Conservation (phyloP, 1,284 basidiomycete species). For the Calocybe gambosa region DNA sequence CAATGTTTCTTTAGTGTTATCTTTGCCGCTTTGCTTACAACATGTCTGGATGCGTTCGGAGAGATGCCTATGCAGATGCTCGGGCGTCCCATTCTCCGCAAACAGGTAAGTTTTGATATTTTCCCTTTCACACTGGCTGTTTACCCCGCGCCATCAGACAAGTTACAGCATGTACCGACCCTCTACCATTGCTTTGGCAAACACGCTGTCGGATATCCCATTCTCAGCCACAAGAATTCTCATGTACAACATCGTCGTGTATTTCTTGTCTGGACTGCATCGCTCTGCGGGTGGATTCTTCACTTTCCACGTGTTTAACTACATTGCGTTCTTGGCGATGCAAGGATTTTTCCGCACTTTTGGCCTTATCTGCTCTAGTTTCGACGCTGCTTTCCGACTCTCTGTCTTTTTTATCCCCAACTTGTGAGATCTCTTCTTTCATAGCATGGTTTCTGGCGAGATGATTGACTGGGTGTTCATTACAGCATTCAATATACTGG, state of each 20-base stretch:
- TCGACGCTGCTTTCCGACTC: slow-evolving; percentile 55
- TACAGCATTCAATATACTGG: slow-evolving; percentile 53
- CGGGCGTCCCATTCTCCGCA: slow-evolving; percentile 69
- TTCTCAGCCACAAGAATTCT: slow-evolving; percentile 62
- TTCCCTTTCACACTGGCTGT: not conserved
- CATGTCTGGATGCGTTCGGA: slow-evolving; percentile 72
- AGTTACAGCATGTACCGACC: slow-evolving; percentile 80
- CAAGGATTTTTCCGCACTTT: slow-evolving; percentile 74
- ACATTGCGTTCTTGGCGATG: slow-evolving; percentile 56
- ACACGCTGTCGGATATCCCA: slow-evolving; percentile 72
- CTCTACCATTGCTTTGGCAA: slow-evolving; percentile 65
- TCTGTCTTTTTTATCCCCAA: slow-evolving; percentile 59
- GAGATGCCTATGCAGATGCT: slow-evolving; percentile 72
- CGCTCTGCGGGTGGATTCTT: slow-evolving; percentile 63
- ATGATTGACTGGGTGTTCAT: not conserved
- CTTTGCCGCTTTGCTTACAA: slow-evolving; percentile 70
- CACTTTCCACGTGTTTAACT: slow-evolving; percentile 65
- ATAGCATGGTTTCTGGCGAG: not conserved
- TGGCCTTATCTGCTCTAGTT: slow-evolving; percentile 58
- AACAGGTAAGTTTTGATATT: slow-evolving; percentile 33
- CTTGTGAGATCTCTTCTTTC: slow-evolving; percentile 33
- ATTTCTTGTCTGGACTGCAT: slow-evolving; percentile 67
- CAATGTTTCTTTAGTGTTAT: too few species aligned
- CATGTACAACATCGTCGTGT: slow-evolving; percentile 66
- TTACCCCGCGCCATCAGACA: slow-evolving; percentile 39